Evolutionary conservation across 78 protist species (phyloP), one percentile per base, ranked within the genome.

Genomic region (Chrysochromulina parva): DNA sequence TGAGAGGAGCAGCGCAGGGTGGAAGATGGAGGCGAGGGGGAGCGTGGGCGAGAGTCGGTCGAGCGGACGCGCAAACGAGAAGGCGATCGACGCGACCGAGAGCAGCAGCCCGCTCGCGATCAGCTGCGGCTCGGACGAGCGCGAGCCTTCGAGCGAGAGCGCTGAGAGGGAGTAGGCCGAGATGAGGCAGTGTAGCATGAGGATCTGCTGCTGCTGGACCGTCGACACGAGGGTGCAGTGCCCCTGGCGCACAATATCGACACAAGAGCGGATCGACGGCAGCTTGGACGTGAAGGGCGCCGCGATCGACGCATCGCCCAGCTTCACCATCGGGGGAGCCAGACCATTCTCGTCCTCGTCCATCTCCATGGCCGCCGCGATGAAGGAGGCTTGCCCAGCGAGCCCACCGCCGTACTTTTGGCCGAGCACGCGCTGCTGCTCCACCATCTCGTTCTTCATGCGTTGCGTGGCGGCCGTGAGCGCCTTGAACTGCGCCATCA

Each of bases 221-320:
- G 91, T 48, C 24, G 91, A 88, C 48, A 88, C 53, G 20, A 88
- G 62, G 62, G 91, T 88, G 57, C 91, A 89, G 53, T 58, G 57
- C 17, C 92, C 92, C 76, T 90, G 92, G 10, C 92, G 86, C 19
- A 73, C 38, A 13, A 90, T 11, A 48, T 71, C 85, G 74, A 90
- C 91, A 69, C 9, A 10, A 50, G 9, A 24, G 54, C 62, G 82
- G 10, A 88, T 48, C 17, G 82, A 65, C 16, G 91, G 91, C 71
- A 48, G 14, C 11, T 47, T 10, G 28, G 92, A 78, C 52, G 95
- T 93, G 90, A 93, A 93, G 38, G 95, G 95, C 10, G 95, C 92
- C 7, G 95, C 95, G 20, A 93, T 71, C 11, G 91, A 85, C 20
- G 95, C 95, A 55, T 93, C 93, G 10, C 93, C 93, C 59, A 58